Conservation (phyloP, 2,329 filamentous ascomycete species). For the Pezicula rhizophila region DNA sequence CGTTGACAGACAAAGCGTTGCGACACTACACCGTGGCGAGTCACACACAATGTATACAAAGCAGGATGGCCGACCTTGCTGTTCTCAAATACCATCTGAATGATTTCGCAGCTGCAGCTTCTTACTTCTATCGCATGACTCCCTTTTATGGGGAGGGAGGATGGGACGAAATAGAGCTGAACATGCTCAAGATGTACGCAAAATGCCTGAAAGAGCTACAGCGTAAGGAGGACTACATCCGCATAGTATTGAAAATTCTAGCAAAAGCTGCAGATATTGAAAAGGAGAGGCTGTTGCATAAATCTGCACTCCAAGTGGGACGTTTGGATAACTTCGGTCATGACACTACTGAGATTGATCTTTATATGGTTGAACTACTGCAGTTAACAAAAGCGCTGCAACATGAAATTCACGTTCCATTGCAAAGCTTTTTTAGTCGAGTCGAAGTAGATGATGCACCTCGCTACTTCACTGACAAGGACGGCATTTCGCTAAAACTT, state of each 20-base stretch:
- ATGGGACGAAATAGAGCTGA: slow-evolving; percentile 76
- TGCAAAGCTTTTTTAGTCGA: slow-evolving; percentile 69
- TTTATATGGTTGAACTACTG: slow-evolving; percentile 26
- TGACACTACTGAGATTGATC: slow-evolving; percentile 13
- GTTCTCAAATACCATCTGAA: slow-evolving; percentile 72
- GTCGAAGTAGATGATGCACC: slow-evolving; percentile 64
- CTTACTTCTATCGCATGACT: slow-evolving; percentile 72
- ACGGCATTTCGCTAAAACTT: slow-evolving; percentile 69
- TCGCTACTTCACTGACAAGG: slow-evolving; percentile 61
- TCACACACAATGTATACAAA: slow-evolving; percentile 70
- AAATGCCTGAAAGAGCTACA: slow-evolving; percentile 73
- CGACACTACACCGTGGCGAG: slow-evolving; percentile 77
- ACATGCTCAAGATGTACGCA: slow-evolving; percentile 80
- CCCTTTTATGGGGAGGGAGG: slow-evolving; percentile 71
- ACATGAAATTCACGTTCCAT: slow-evolving; percentile 59
- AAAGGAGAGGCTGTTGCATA: slow-evolving; percentile 39
- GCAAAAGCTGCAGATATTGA: slow-evolving; percentile 57
- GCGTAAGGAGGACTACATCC: slow-evolving; percentile 72
- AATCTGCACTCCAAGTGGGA: slow-evolving; percentile 19
- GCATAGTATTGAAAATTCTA: slow-evolving; percentile 67
- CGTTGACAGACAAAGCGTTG: slow-evolving; percentile 77
- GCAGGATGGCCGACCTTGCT: slow-evolving; percentile 77
- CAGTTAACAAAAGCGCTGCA: slow-evolving; percentile 32
- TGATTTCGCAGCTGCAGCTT: slow-evolving; percentile 68
- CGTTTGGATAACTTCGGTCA: slow-evolving; percentile 5